Conservation (phyloP, 352 stramenopile genomes). For the Phytophthora quininea region DNA sequence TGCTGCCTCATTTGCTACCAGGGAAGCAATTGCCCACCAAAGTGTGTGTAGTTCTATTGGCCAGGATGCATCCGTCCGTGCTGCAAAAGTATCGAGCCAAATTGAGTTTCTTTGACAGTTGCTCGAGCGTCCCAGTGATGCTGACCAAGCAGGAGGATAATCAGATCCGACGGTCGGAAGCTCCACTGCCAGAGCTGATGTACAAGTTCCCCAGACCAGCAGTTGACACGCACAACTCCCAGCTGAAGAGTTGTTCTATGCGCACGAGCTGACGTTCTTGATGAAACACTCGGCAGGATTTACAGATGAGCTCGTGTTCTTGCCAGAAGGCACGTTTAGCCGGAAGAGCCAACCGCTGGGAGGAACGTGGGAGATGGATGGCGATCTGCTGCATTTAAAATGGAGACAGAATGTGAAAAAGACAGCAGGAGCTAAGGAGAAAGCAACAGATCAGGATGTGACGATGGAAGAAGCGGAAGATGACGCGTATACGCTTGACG, state of each 20-base stretch:
- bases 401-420: conserved; percentile 52
- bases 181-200: conserved; percentile 64
- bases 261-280: conserved; percentile 82
- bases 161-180: conserved; percentile 58
- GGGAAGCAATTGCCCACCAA: conserved; percentile 53
- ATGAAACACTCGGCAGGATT: conserved; percentile 78
- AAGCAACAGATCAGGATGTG: conserved; percentile 16
- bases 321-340: conserved; percentile 61
- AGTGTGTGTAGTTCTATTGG: conserved; percentile 75
- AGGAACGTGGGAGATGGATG: conserved; percentile 80
- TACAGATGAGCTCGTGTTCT: conserved; percentile 77
- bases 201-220: conserved; percentile 73
- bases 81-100: conserved; percentile 72
- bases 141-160: conserved; percentile 57
- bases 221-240: conserved; percentile 64
- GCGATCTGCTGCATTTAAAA: conserved; percentile 82
- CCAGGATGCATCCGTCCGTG: conserved; percentile 71
- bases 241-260: conserved; percentile 73
- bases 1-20: conserved; percentile 59
- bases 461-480: conserved; percentile 44
- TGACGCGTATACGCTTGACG: conserved; percentile 72
- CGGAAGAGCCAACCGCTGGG: conserved; percentile 71
- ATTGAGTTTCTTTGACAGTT: conserved; percentile 75
- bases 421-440: conserved; percentile 17
- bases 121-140: conserved; percentile 70